phyloP scores from a whole-genome alignment of 805 yeast genomes.

The Dipodascopsis tothii region DNA sequence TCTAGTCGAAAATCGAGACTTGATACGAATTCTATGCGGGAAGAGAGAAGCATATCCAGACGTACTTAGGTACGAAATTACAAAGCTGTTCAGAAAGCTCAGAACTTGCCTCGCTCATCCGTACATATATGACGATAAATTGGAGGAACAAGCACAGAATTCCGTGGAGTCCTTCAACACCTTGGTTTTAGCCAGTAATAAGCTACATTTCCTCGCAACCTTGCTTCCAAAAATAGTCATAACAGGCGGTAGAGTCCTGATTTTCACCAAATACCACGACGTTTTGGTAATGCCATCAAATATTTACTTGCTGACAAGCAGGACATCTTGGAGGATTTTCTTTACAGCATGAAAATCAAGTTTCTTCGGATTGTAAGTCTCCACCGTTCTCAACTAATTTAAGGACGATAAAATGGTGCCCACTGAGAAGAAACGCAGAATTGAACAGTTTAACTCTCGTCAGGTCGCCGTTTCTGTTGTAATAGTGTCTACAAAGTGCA shows the following conservation, averaged over 20 bases:
- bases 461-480: constrained; percentile 43
- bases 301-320: constrained; percentile 45
- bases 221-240: constrained; percentile 34
- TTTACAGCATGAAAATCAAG: constrained; percentile 42
- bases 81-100: constrained; percentile 70
- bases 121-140: constrained; percentile 74
- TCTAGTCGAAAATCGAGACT: constrained; percentile 59
- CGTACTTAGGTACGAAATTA: constrained; percentile 45
- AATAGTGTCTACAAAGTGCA: constrained; percentile 80
- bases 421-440: constrained; percentile 54
- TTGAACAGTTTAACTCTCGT: constrained; percentile 43
- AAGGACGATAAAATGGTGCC: constrained; percentile 68
- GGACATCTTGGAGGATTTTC: constrained; percentile 78
- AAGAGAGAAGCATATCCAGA: constrained; percentile 35
- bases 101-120: constrained; percentile 86
- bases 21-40: constrained; percentile 44
- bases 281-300: constrained; percentile 38
- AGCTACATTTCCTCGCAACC: constrained; percentile 66
- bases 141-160: constrained; percentile 51
- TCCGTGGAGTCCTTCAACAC: constrained; percentile 55
- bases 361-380: constrained; percentile 7
- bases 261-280: constrained; percentile 77
- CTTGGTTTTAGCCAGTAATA: constrained; percentile 72
- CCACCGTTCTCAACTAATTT: too few relatives aligned
- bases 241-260: constrained; percentile 56